These are phyloP conservation scores for Coemansia sp. DNA, from an alignment of 371 early-diverging fungal species.

Conservation along the genomic window DNA sequence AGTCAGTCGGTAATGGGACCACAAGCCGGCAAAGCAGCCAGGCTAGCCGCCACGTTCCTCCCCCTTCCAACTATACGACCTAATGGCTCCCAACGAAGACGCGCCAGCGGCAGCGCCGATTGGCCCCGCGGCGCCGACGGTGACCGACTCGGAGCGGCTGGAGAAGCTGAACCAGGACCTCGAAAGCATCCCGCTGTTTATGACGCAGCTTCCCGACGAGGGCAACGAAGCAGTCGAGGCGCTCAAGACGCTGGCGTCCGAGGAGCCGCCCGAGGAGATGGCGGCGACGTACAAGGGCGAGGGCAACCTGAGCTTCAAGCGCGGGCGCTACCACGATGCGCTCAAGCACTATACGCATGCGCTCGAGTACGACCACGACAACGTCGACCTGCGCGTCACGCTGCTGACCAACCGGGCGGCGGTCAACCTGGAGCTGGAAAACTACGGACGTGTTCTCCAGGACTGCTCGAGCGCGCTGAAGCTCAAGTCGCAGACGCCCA, in stretches of 20 bases:
- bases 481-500: constrained; percentile 76
- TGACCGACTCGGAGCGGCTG: constrained; percentile 19
- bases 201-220: constrained; percentile 66
- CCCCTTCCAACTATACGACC: too few species aligned
- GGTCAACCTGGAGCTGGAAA: constrained; percentile 85
- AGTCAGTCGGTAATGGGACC: too few species aligned
- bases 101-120: not conserved
- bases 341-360: constrained; percentile 85
- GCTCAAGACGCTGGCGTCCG: constrained; percentile 83
- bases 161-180: constrained; percentile 58
- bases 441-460: constrained; percentile 78
- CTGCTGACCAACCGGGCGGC: constrained; percentile 91
- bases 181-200: constrained; percentile 87
- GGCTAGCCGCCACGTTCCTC: too few species aligned
- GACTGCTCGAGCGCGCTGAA: constrained; percentile 89
- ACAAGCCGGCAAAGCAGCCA: too few species aligned
- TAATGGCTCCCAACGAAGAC: too few species aligned
- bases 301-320: constrained; percentile 89
- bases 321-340: constrained; percentile 78
- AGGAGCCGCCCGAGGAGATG: constrained; percentile 94
- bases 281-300: constrained; percentile 93
- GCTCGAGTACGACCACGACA: constrained; percentile 75
- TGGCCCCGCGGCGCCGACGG: constrained; percentile 12
- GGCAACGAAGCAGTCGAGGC: constrained; percentile 81
- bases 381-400: constrained; percentile 70